These are phyloP conservation scores for Acrocalymma vagum DNA, from an alignment of 2,329 filamentous ascomycete genomes.

Conservation along the genomic window DNA sequence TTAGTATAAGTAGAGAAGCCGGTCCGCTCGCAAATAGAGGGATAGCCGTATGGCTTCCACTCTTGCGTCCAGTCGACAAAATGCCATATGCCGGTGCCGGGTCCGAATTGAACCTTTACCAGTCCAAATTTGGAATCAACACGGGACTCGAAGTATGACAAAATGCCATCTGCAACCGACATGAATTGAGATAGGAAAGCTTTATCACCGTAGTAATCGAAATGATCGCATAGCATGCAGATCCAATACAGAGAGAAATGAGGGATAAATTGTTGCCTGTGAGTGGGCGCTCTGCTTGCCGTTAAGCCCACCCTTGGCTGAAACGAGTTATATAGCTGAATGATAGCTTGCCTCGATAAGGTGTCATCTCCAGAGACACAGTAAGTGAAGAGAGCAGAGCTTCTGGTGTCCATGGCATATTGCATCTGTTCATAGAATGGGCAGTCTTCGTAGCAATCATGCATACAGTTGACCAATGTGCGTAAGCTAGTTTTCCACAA, in stretches of 20 bases:
- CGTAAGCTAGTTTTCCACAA: conserved; percentile 35
- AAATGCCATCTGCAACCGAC: background rate
- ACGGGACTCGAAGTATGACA: conserved; percentile 1
- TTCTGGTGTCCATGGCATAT: conserved; percentile 31
- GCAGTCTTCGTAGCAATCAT: conserved; percentile 35
- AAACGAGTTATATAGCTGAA: conserved; percentile 24
- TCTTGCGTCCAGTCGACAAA: conserved; percentile 24
- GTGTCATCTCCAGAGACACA: conserved; percentile 32
- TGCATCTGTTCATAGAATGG: conserved; percentile 40
- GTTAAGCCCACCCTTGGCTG: conserved; percentile 39
- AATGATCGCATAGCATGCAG: conserved; percentile 47
- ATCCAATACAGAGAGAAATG: conserved; percentile 51
- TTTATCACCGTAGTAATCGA: conserved; percentile 46
- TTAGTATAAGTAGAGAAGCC: conserved; percentile 6
- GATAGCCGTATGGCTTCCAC: conserved; percentile 5
- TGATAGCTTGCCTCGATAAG: conserved; percentile 32
- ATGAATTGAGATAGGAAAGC: conserved; percentile 16
- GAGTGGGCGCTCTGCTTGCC: conserved; percentile 47
- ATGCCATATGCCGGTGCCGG: too few relatives aligned
- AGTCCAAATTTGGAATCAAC: background rate
- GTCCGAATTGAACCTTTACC: conserved; percentile 1
- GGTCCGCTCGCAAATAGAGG: background rate
- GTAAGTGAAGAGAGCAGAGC: conserved; percentile 31
- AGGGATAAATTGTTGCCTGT: conserved; percentile 23
- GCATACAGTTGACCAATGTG: conserved; percentile 47